Evolutionary conservation across 73 alveolate species (phyloP).

Genomic region (Uronychia setigera): DNA sequence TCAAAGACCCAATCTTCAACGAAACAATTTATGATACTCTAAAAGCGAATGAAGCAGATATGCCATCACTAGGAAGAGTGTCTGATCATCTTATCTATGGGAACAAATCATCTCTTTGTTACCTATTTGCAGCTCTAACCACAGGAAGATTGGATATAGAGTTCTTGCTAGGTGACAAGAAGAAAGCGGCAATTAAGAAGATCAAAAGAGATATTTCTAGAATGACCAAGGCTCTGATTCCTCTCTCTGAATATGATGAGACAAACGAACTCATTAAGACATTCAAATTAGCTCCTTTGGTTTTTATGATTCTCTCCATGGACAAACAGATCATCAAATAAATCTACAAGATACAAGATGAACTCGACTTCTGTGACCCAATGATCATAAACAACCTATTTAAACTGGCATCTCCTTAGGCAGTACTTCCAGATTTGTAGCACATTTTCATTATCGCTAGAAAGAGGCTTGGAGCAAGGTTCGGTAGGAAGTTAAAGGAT

Average conservation of each 20-base stretch:
- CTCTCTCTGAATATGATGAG: background rate
- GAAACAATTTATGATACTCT: background rate
- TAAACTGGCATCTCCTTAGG: background rate
- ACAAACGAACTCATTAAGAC: background rate
- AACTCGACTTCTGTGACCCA: background rate
- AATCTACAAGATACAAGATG: background rate
- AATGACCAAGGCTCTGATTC: background rate
- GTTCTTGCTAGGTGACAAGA: background rate
- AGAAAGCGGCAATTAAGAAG: background rate
- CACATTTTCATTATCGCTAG: background rate
- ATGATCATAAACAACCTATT: background rate
- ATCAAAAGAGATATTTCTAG: background rate
- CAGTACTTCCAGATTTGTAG: background rate
- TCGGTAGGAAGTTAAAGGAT: no score
- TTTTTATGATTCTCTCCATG: background rate
- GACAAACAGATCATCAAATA: background rate
- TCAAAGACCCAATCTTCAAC: background rate
- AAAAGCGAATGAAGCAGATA: constrained; percentile 1
- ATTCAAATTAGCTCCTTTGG: background rate
- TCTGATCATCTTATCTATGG: background rate
- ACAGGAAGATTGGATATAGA: background rate
- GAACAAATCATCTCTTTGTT: constrained; percentile 9
- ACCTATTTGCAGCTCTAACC: background rate
- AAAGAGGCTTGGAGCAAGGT: background rate
- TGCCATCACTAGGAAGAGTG: background rate